phyloP scores from a whole-genome alignment of 306 rosid species.

The Vicia sativa region DNA sequence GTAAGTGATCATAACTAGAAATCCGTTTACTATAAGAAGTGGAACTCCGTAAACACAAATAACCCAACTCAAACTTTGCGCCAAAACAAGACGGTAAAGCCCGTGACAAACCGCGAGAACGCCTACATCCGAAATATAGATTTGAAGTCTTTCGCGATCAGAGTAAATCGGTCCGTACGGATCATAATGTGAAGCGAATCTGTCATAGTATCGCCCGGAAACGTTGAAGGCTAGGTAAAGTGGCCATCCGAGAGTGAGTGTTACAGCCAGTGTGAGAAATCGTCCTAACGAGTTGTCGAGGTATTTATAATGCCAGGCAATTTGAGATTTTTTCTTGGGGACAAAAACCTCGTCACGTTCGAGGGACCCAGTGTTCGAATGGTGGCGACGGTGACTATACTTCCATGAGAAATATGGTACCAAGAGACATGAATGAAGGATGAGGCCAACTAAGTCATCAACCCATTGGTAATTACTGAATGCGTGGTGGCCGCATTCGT shows the following conservation, averaged over 20 bases:
- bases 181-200: conserved; percentile 72
- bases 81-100: conserved; percentile 48
- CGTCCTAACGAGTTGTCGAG: conserved; percentile 72
- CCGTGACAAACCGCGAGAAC: conserved; percentile 50
- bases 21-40: conserved; percentile 1
- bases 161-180: conserved; percentile 79
- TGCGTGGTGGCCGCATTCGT: conserved; percentile 53
- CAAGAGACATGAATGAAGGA: conserved; percentile 67
- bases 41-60: conserved; percentile 52
- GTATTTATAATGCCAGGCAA: conserved; percentile 59
- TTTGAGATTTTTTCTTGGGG: conserved; percentile 53
- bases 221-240: conserved; percentile 73
- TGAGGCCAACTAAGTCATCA: conserved; percentile 65
- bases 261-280: conserved; percentile 41
- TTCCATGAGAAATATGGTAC: conserved; percentile 91
- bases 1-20: conserved; percentile 35
- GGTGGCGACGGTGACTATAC: conserved; percentile 86
- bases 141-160: conserved; percentile 64
- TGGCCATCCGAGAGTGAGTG: conserved; percentile 79
- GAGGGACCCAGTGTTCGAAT: conserved; percentile 78
- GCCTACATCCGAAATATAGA: conserved; percentile 59
- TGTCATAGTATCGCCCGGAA: conserved; percentile 59
- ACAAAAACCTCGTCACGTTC: conserved; percentile 87
- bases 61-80: conserved; percentile 63
- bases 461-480: conserved; percentile 76